Percentiles rank a stretch among this genome's conserved stretches.
Evolutionary conservation across 768 basidiomycete genomes (phyloP).

Genomic region (Kwoniella shandongensis): DNA sequence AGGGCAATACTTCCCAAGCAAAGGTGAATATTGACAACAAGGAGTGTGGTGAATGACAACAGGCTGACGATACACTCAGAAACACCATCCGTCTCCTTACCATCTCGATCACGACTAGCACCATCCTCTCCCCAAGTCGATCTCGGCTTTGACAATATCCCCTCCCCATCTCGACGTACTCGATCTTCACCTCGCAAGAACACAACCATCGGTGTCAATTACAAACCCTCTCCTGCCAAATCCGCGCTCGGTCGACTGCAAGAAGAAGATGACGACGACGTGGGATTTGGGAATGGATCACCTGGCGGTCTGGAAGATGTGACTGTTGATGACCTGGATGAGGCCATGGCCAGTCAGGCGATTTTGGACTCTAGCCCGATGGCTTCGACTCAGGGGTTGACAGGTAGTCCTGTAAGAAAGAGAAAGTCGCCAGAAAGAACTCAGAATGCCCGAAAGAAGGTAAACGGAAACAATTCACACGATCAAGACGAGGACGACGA

Average conservation of each 20-base stretch:
- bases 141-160: slow-evolving; percentile 25
- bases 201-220: slow-evolving; percentile 2
- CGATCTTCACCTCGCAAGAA: slow-evolving; percentile 17
- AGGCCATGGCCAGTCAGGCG: slow-evolving; percentile 4
- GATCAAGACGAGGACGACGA: slow-evolving; percentile 19
- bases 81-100: slow-evolving; percentile 28
- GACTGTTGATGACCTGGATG: slow-evolving; percentile 10
- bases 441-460: not conserved
- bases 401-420: not conserved
- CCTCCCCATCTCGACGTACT: slow-evolving; percentile 18
- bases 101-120: slow-evolving; percentile 19
- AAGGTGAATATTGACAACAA: slow-evolving; percentile 6
- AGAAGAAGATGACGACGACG: not conserved
- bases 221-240: not conserved
- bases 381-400: no score
- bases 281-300: not conserved
- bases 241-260: not conserved
- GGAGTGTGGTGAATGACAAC: no score
- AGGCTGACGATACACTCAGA: slow-evolving; percentile 5
- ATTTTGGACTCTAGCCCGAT: not conserved
- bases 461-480: not conserved
- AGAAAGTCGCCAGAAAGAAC: not conserved
- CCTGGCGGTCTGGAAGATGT: not conserved
- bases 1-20: slow-evolving; percentile 13
- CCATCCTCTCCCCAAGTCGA: slow-evolving; percentile 26